Conservation (phyloP, 129 eudicot species). For the Tanacetum coccineum region DNA sequence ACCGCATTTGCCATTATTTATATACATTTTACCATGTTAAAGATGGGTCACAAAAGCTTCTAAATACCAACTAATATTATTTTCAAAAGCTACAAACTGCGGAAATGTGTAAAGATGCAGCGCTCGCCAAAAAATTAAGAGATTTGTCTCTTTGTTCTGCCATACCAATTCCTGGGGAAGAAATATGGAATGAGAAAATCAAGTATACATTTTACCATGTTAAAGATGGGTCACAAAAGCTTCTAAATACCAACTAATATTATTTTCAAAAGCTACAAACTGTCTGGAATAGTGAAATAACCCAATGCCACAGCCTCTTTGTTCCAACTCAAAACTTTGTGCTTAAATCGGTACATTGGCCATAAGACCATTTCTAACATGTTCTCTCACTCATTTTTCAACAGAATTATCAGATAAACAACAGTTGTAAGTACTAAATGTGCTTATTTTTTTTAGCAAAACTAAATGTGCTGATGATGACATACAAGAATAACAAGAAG, state of each 20-base stretch:
- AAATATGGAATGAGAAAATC: too few species aligned
- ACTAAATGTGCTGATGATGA: conserved; percentile 2
- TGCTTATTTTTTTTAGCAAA: neutral
- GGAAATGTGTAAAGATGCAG: too few species aligned
- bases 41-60: neutral
- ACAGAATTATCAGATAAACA: neutral
- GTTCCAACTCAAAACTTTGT: conserved; percentile 13
- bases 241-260: neutral
- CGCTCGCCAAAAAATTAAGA: too few species aligned
- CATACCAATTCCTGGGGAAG: too few species aligned
- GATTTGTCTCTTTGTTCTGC: too few species aligned
- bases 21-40: too few species aligned
- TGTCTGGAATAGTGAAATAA: conserved; percentile 6
- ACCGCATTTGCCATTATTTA: too few species aligned
- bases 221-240: conserved; percentile 1
- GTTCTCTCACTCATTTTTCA: neutral
- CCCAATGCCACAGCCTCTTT: conserved; percentile 4
- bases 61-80: neutral
- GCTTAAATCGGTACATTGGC: conserved; percentile 10
- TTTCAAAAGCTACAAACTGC: conserved; percentile 16
- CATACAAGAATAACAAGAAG: conserved; percentile 13
- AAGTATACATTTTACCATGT: too few species aligned
- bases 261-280: conserved; percentile 12
- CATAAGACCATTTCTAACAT: conserved; percentile 3
- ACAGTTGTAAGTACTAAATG: neutral